These are phyloP conservation scores for Gracilariopsis chorda DNA, from an alignment of 23 red algal genomes.

Conservation along the genomic window DNA sequence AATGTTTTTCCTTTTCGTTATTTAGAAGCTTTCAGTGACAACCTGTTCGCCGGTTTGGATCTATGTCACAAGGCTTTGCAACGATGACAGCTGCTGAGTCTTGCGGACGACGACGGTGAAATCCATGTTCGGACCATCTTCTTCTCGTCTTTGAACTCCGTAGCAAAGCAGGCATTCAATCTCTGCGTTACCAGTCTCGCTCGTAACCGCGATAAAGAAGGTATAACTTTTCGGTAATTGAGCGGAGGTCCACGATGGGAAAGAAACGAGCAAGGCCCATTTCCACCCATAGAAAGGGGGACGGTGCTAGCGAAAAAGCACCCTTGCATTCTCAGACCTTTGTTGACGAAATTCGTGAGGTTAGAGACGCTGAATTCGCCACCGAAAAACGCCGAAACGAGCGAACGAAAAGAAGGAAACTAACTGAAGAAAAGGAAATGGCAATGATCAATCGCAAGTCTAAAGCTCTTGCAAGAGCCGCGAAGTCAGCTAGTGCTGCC, in stretches of 20 bases:
- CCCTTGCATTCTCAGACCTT: slow-evolving; percentile 37
- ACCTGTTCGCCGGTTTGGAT: too few relatives aligned
- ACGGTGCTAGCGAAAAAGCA: neutral
- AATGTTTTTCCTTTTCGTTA: too few relatives aligned
- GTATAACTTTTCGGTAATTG: too few relatives aligned
- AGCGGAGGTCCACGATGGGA: neutral
- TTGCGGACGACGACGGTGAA: too few relatives aligned
- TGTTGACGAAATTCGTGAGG: slow-evolving; percentile 56
- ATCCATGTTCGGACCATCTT: too few relatives aligned
- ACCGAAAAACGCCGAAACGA: slow-evolving; percentile 18
- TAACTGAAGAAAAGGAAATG: slow-evolving; percentile 11
- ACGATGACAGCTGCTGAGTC: too few relatives aligned
- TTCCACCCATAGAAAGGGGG: neutral
- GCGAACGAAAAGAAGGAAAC: slow-evolving; percentile 55
- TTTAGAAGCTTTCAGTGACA: too few relatives aligned
- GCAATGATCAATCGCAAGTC: slow-evolving; percentile 5
- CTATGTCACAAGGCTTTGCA: too few relatives aligned
- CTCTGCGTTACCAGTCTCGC: too few relatives aligned
- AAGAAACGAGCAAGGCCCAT: slow-evolving; percentile 17
- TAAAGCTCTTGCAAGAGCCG: neutral
- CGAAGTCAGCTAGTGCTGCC: neutral
- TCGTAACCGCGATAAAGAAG: too few relatives aligned
- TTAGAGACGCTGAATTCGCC: slow-evolving; percentile 66
- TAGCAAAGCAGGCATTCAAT: too few relatives aligned
- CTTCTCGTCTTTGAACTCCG: too few relatives aligned